phyloP scores from a whole-genome alignment of 192 early-diverging fungal genomes.

The Entophlyctis helioformis region DNA sequence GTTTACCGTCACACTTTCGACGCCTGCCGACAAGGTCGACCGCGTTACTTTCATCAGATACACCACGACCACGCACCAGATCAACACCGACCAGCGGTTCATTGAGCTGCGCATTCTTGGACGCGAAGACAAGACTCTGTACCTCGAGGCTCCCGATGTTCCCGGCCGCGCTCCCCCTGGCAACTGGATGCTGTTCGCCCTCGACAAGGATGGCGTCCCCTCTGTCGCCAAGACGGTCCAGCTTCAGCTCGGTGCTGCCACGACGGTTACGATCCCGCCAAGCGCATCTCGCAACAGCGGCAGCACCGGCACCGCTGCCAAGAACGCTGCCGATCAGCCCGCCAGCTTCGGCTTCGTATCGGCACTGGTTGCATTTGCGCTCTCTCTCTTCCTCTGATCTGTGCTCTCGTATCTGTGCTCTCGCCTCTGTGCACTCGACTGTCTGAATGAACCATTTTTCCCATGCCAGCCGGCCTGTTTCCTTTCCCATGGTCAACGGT shows the following conservation, averaged over 20 bases:
- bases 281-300: too few species aligned
- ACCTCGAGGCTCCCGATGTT: slow-evolving; percentile 5
- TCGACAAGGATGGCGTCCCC: slow-evolving; percentile 10
- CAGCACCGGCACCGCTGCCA: too few species aligned
- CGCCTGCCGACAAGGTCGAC: slow-evolving; percentile 3
- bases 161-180: slow-evolving; percentile 6
- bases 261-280: neutral
- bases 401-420: too few species aligned
- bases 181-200: slow-evolving; percentile 16
- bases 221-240: slow-evolving; percentile 1
- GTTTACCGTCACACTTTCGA: slow-evolving; percentile 5
- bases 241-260: neutral
- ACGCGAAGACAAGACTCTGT: slow-evolving; percentile 4
- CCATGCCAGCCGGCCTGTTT: too few species aligned
- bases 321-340: too few species aligned
- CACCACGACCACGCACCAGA: slow-evolving; percentile 10
- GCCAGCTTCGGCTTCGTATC: too few species aligned
- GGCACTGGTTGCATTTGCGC: too few species aligned
- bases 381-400: too few species aligned
- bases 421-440: too few species aligned
- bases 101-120: slow-evolving; percentile 12
- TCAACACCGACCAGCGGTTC: slow-evolving; percentile 17
- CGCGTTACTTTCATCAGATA: slow-evolving; percentile 13
- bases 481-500: too few species aligned
- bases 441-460: too few species aligned